Percentiles rank a stretch among this genome's conserved stretches.
phyloP scores from a whole-genome alignment of 345 rosid species.

The Anacardium occidentale region DNA sequence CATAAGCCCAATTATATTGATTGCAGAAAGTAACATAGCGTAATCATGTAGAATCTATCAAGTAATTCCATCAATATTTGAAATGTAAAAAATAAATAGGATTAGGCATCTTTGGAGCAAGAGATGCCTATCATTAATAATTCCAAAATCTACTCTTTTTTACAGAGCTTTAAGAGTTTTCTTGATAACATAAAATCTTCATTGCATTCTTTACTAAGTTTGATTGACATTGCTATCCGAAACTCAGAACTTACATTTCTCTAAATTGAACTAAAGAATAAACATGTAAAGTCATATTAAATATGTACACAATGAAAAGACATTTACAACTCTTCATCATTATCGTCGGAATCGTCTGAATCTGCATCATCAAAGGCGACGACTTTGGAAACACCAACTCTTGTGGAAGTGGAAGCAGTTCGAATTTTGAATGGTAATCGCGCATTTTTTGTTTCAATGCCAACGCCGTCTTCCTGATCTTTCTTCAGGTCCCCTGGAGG shows the following conservation, averaged over 20 bases:
- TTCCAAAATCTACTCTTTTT: background rate
- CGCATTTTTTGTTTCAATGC: conserved; percentile 28
- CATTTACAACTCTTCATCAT: conserved; percentile 34
- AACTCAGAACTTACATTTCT: background rate
- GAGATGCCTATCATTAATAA: no score
- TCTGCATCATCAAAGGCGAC: conserved; percentile 56
- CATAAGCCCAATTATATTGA: no score
- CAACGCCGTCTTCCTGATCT: conserved; percentile 30
- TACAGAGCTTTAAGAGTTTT: no score
- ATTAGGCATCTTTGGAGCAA: no score
- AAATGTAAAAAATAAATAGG: no score
- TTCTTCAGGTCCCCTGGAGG: conserved; percentile 86
- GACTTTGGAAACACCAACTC: conserved; percentile 58
- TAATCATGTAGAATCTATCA: no score
- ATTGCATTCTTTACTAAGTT: no score
- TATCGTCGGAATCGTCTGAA: conserved; percentile 23
- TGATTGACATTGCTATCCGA: background rate
- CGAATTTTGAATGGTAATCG: conserved; percentile 48
- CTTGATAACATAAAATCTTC: background rate
- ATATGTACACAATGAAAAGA: conserved; percentile 24
- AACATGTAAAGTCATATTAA: background rate
- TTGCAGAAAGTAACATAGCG: no score
- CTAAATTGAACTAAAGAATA: background rate
- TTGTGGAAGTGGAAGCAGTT: conserved; percentile 41
- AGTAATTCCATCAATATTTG: no score